Percentiles rank a stretch among this genome's conserved stretches.
Evolutionary conservation across 2,329 filamentous ascomycete species (phyloP).

Genomic region (Hysterium pulicare): DNA sequence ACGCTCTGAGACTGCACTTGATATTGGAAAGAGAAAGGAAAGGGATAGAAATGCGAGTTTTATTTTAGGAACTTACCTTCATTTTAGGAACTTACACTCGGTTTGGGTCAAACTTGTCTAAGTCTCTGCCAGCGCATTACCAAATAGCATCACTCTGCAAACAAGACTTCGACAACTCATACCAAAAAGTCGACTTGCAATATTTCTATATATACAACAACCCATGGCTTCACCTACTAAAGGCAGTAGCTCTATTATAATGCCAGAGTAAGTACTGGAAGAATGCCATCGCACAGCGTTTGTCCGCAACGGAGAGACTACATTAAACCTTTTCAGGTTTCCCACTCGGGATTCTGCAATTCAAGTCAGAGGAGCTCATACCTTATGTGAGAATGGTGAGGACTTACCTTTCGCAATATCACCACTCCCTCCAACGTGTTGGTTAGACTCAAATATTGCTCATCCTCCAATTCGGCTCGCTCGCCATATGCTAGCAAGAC

Average conservation of each 20-base stretch:
- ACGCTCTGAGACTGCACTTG: too few relatives aligned
- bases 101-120: too few relatives aligned
- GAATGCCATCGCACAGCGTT: too few relatives aligned
- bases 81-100: too few relatives aligned
- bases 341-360: conserved; percentile 45
- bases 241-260: conserved; percentile 5
- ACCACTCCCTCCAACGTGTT: conserved; percentile 91
- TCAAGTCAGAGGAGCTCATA: conserved; percentile 15
- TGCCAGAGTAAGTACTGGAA: conserved; percentile 1
- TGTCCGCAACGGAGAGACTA: too few relatives aligned
- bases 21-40: too few relatives aligned
- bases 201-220: conserved; percentile 6
- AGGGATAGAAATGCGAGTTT: too few relatives aligned
- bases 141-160: too few relatives aligned
- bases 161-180: not conserved
- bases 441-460: conserved; percentile 91
- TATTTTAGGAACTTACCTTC: too few relatives aligned
- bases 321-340: conserved; percentile 29
- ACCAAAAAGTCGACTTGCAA: conserved; percentile 2
- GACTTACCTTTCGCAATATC: conserved; percentile 85
- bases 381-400: not conserved
- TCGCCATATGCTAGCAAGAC: conserved; percentile 93
- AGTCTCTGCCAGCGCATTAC: too few relatives aligned
- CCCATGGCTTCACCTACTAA: not conserved
- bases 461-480: conserved; percentile 93